Conservation (phyloP, 768 basidiomycete genomes). For the Asterophora lycoperdoides region DNA sequence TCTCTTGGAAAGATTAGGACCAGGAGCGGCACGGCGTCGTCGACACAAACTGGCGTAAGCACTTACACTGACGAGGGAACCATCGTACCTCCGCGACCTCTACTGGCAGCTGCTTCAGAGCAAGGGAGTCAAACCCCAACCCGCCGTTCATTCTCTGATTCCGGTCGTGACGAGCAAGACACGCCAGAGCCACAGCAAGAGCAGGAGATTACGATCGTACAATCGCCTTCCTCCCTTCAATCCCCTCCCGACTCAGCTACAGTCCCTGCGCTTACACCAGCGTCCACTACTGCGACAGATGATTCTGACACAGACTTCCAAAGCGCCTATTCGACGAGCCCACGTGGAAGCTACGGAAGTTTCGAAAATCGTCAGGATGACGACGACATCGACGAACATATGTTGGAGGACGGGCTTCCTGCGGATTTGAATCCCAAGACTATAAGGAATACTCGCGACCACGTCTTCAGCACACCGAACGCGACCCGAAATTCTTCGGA, state of each 20-base stretch:
- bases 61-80: slow-evolving; percentile 28
- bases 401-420: slow-evolving; percentile 19
- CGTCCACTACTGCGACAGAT: slow-evolving; percentile 39
- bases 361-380: slow-evolving; percentile 32
- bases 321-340: slow-evolving; percentile 78
- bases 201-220: slow-evolving; percentile 30
- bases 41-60: slow-evolving; percentile 44
- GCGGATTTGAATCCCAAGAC: slow-evolving; percentile 26
- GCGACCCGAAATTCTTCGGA: slow-evolving; percentile 23
- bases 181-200: slow-evolving; percentile 30
- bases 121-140: slow-evolving; percentile 39
- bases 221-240: slow-evolving; percentile 9
- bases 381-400: slow-evolving; percentile 16
- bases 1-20: slow-evolving; percentile 38
- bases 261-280: slow-evolving; percentile 16
- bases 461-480: slow-evolving; percentile 56
- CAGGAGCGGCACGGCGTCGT: slow-evolving; percentile 63
- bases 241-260: slow-evolving; percentile 16
- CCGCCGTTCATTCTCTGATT: slow-evolving; percentile 34
- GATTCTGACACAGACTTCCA: slow-evolving; percentile 86
- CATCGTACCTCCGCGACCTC: slow-evolving; percentile 21
- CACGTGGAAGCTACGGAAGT: slow-evolving; percentile 61
- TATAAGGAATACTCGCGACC: slow-evolving; percentile 41
- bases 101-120: slow-evolving; percentile 30
- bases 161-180: slow-evolving; percentile 28